These are phyloP conservation scores for California macrophylla DNA, from an alignment of 441 rosid species.

Conservation along the genomic window DNA sequence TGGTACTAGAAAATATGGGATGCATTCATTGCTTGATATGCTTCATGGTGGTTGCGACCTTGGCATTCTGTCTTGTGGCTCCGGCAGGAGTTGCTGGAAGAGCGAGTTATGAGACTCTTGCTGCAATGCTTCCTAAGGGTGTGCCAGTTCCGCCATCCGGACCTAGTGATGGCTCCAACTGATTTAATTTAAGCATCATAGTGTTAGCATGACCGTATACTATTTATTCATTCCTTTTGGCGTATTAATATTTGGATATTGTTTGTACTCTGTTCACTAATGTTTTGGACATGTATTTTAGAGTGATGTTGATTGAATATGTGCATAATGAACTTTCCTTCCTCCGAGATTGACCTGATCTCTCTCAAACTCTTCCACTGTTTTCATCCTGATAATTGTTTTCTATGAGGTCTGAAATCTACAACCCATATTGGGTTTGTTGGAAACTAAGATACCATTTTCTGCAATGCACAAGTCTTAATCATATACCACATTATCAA, in stretches of 20 bases:
- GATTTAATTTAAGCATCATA: neutral
- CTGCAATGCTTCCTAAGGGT: slow-evolving; percentile 37
- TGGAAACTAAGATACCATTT: no score
- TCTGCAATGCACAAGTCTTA: no score
- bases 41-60: slow-evolving; percentile 16
- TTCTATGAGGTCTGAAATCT: no score
- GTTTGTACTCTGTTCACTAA: neutral
- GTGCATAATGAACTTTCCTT: no score
- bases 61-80: slow-evolving; percentile 12
- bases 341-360: no score
- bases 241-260: no score
- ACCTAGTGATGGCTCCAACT: slow-evolving; percentile 35
- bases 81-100: slow-evolving; percentile 10
- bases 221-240: neutral
- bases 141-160: slow-evolving; percentile 47
- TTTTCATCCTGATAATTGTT: no score
- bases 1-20: slow-evolving; percentile 12
- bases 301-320: no score
- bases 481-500: neutral
- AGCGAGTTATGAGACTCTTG: slow-evolving; percentile 14
- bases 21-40: slow-evolving; percentile 9
- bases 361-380: no score
- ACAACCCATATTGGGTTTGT: no score
- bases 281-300: neutral
- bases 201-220: neutral